Evolutionary conservation across 768 basidiomycete species (phyloP).

Genomic region (Neoboletus magnificus): DNA sequence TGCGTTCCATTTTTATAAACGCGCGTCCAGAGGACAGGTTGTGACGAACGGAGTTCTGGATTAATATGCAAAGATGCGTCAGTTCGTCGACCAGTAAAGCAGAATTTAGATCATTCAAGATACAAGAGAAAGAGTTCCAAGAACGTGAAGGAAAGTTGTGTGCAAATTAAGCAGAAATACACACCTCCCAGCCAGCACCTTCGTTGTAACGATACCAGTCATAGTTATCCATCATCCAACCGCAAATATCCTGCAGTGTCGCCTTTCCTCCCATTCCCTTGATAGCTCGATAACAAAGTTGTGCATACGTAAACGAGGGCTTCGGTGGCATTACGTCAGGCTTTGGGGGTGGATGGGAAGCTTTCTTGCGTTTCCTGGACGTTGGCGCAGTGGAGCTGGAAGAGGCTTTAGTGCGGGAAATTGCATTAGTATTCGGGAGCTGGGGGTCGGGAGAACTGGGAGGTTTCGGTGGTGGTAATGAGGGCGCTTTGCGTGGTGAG

Average conservation of each 20-base stretch:
- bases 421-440: slow-evolving; percentile 62
- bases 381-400: slow-evolving; percentile 24
- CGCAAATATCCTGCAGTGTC: slow-evolving; percentile 88
- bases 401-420: slow-evolving; percentile 42
- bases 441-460: slow-evolving; percentile 47
- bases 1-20: slow-evolving; percentile 87
- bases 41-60: slow-evolving; percentile 90
- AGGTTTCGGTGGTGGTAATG: slow-evolving; percentile 43
- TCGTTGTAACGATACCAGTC: slow-evolving; percentile 90
- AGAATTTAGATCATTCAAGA: neutral
- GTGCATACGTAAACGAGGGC: slow-evolving; percentile 87
- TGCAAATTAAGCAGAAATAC: slow-evolving; percentile 22
- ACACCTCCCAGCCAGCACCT: slow-evolving; percentile 86
- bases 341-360: slow-evolving; percentile 40
- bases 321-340: slow-evolving; percentile 84
- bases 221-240: slow-evolving; percentile 85
- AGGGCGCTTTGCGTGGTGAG: slow-evolving; percentile 48
- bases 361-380: slow-evolving; percentile 74
- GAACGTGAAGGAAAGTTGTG: neutral
- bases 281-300: slow-evolving; percentile 88
- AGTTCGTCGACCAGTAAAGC: slow-evolving; percentile 6
- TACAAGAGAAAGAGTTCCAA: neutral
- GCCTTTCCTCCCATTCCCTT: slow-evolving; percentile 77
- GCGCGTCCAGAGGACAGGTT: slow-evolving; percentile 91
- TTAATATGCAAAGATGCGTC: slow-evolving; percentile 4